Evolutionary conservation across 2,329 filamentous ascomycete species (phyloP).

Genomic region (Pyricularia sp.): DNA sequence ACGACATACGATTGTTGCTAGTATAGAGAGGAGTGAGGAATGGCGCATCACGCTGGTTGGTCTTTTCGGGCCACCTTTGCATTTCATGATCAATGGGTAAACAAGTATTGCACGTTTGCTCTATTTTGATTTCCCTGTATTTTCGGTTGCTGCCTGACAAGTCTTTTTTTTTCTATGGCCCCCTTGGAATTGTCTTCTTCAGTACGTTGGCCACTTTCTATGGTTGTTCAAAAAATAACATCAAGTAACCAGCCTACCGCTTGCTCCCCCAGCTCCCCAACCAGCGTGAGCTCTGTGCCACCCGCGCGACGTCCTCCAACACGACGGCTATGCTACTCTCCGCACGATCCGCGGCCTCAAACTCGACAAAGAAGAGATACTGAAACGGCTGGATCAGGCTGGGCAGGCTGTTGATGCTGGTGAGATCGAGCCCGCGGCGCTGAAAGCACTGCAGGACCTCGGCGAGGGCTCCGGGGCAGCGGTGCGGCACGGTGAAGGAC

Average conservation of each 20-base stretch:
- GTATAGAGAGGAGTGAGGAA: too few species aligned
- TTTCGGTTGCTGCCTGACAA: too few species aligned
- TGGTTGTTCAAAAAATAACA: neutral
- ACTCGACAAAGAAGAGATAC: conserved; percentile 92
- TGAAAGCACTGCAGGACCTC: conserved; percentile 71
- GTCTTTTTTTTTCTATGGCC: too few species aligned
- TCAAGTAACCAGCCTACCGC: conserved; percentile 4
- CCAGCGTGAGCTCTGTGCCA: conserved; percentile 54
- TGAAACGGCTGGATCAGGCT: conserved; percentile 66
- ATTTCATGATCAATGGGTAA: too few species aligned
- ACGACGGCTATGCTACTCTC: conserved; percentile 39
- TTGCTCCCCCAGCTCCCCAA: conserved; percentile 51
- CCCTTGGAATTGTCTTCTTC: neutral
- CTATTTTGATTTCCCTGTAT: too few species aligned
- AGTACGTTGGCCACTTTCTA: neutral
- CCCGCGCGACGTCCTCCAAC: conserved; percentile 41
- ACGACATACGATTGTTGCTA: too few species aligned
- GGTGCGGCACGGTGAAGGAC: conserved; percentile 71
- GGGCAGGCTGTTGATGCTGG: conserved; percentile 79
- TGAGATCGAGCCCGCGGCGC: conserved; percentile 61
- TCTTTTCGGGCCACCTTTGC: too few species aligned
- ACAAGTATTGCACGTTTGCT: too few species aligned
- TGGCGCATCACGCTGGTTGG: too few species aligned
- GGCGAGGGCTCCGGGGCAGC: conserved; percentile 67
- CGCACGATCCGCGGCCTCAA: conserved; percentile 36